Percentiles rank a stretch among this genome's conserved stretches.
phyloP scores from a whole-genome alignment of 768 basidiomycete species.

The Artomyces pyxidatus region DNA sequence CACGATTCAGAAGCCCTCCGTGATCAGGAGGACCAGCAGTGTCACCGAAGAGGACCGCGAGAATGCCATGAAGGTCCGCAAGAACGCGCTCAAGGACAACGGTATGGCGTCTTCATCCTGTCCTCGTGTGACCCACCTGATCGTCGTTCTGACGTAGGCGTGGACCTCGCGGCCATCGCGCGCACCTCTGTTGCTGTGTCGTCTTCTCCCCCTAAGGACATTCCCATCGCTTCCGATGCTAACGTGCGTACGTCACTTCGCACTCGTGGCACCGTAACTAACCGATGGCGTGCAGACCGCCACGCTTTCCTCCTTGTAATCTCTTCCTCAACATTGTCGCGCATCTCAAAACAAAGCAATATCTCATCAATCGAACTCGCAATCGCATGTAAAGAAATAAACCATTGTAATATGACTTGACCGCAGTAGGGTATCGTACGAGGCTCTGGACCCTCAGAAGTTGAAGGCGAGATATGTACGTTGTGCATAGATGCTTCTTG shows the following conservation, averaged over 20 bases:
- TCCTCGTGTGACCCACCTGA: neutral
- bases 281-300: too few species aligned
- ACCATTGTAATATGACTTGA: too few species aligned
- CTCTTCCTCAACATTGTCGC: too few species aligned
- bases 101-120: conserved; percentile 5
- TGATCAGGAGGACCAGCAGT: conserved; percentile 27
- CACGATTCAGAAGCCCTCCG: neutral
- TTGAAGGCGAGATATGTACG: too few species aligned
- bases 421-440: too few species aligned
- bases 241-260: conserved; percentile 12
- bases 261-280: too few species aligned
- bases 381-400: too few species aligned
- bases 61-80: conserved; percentile 60
- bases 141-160: conserved; percentile 13
- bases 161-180: conserved; percentile 74
- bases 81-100: conserved; percentile 63
- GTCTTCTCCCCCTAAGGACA: conserved; percentile 34
- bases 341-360: too few species aligned
- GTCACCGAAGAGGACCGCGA: conserved; percentile 59
- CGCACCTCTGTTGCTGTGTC: conserved; percentile 71
- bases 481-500: too few species aligned
- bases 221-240: neutral
- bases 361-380: too few species aligned
- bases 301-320: too few species aligned
- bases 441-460: too few species aligned